Conservation (phyloP, 345 rosid genomes). For the Firmiana major region DNA sequence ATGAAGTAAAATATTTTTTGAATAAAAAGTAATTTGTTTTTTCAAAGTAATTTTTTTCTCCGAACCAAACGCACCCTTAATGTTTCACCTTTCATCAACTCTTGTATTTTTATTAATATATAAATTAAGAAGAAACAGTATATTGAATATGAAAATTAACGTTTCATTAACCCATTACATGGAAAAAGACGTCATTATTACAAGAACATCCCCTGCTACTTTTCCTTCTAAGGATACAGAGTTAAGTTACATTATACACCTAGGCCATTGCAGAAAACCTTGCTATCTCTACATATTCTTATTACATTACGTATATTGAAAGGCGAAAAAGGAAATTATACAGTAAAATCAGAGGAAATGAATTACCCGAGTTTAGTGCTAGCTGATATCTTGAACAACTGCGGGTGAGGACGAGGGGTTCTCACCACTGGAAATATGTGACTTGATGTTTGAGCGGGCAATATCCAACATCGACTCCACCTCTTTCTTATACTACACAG, state of each 20-base stretch:
- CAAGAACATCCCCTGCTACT: background rate
- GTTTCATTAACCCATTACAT: background rate
- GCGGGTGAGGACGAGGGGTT: conserved; percentile 17
- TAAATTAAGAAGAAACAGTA: background rate
- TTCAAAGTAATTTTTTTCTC: no score
- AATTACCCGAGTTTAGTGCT: background rate
- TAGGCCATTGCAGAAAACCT: background rate
- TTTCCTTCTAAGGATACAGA: no score
- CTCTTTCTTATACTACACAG: conserved; percentile 80
- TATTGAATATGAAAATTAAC: background rate
- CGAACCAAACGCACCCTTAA: no score
- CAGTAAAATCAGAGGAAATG: background rate
- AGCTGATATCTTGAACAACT: conserved; percentile 24
- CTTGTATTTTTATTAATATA: background rate
- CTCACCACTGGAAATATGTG: conserved; percentile 20
- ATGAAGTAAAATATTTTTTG: no score
- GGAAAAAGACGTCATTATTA: background rate
- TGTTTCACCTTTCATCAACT: no score
- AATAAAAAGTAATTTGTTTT: no score
- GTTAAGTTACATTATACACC: conserved; percentile 5
- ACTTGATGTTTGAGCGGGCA: conserved; percentile 30
- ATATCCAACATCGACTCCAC: conserved; percentile 51
- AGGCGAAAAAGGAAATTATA: background rate
- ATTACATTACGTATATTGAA: background rate
- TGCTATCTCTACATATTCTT: background rate